A percentile compares a stretch with the other conserved stretches of the same genome.
phyloP scores from a whole-genome alignment of 2,329 filamentous ascomycete genomes.

The Epichloe typhina region DNA sequence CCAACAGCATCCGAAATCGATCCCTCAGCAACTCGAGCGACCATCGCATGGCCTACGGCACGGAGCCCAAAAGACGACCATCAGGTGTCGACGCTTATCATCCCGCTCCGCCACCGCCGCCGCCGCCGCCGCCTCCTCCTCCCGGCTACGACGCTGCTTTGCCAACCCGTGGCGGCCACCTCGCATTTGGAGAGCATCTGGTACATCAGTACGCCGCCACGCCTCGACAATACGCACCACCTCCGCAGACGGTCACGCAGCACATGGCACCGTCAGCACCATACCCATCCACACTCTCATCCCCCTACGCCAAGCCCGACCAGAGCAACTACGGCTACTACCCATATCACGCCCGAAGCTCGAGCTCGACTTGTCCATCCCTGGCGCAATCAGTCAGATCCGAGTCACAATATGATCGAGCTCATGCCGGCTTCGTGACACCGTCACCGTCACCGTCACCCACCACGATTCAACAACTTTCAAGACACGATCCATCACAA shows the following conservation, averaged over 20 bases:
- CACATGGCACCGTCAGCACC: constrained; percentile 14
- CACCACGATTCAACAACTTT: constrained; percentile 15
- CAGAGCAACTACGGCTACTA: constrained; percentile 27
- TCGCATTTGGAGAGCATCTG: constrained; percentile 22
- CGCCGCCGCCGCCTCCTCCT: constrained; percentile 12
- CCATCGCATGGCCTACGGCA: constrained; percentile 28
- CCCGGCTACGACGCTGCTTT: constrained; percentile 20
- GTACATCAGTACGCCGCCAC: constrained; percentile 20
- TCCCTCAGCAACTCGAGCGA: constrained; percentile 49
- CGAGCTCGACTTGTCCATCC: constrained; percentile 18
- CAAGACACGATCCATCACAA: constrained; percentile 16
- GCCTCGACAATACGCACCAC: constrained; percentile 26
- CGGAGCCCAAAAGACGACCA: constrained; percentile 30
- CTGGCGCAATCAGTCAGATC: constrained; percentile 18
- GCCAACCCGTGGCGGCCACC: constrained; percentile 14
- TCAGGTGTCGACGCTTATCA: constrained; percentile 33
- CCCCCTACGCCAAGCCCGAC: constrained; percentile 26
- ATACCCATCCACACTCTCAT: constrained; percentile 25
- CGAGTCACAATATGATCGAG: constrained; percentile 23
- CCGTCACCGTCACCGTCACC: constrained; percentile 25
- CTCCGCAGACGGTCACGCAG: constrained; percentile 16
- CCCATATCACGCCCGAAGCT: constrained; percentile 11
- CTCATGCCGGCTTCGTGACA: constrained; percentile 24
- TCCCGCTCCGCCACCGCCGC: constrained; percentile 19
- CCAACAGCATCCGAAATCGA: constrained; percentile 32